Conservation (phyloP, 2,329 filamentous ascomycete genomes). For the Diaporthe velutina region DNA sequence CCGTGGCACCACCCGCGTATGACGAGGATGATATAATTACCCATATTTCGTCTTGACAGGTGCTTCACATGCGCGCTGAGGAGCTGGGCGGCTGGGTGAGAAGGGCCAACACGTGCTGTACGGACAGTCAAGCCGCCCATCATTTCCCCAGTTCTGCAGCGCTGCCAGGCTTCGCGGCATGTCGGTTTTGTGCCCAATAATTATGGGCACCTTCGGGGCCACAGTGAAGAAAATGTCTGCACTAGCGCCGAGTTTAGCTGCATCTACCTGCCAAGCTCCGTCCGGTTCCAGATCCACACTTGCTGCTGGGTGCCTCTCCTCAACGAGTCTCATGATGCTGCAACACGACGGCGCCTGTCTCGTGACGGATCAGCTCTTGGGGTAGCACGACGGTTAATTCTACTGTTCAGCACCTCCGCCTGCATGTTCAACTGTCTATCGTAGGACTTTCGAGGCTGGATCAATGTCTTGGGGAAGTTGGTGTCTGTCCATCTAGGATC, state of each 20-base stretch:
- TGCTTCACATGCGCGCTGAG: not conserved
- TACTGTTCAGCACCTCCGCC: not conserved
- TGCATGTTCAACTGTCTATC: not conserved
- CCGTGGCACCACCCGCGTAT: not conserved
- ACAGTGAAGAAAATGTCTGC: conserved; percentile 25
- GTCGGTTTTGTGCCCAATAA: not conserved
- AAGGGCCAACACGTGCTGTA: not conserved
- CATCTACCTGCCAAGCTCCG: conserved; percentile 25
- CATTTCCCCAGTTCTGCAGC: not conserved
- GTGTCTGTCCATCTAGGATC: not conserved
- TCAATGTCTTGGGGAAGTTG: not conserved
- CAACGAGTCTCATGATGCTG: conserved; percentile 32
- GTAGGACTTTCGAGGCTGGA: not conserved
- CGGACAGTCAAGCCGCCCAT: not conserved
- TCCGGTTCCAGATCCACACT: conserved; percentile 12
- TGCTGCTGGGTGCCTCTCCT: conserved; percentile 7
- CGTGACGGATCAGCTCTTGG: conserved; percentile 10
- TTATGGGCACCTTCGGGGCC: conserved; percentile 20
- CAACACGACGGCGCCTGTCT: not conserved
- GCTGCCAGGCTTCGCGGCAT: not conserved
- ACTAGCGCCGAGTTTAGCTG: conserved; percentile 22
- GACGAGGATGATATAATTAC: not conserved
- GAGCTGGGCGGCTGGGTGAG: not conserved
- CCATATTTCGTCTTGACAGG: not conserved
- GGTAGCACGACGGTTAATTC: not conserved